Evolutionary conservation across 441 rosid species (phyloP).

Genomic region (Macaranga tanarius): DNA sequence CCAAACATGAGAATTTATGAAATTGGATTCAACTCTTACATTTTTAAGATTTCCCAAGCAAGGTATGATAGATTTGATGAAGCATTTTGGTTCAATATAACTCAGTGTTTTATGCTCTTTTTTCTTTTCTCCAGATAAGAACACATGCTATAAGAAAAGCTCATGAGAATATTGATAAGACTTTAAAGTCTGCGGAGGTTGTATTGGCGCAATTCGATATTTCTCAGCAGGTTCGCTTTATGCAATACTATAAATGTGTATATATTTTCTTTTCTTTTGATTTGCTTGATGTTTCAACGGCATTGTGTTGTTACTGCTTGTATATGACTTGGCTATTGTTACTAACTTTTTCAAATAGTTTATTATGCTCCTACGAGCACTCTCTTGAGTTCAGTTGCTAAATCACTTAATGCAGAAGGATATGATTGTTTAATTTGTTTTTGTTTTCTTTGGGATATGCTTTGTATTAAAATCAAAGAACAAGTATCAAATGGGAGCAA

Average conservation of each 20-base stretch:
- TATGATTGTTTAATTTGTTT: neutral
- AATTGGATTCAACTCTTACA: no score
- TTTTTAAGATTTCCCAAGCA: no score
- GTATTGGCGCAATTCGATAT: constrained; percentile 75
- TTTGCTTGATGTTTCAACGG: no score
- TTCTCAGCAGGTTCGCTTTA: constrained; percentile 68
- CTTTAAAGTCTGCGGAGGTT: constrained; percentile 88
- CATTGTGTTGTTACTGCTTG: no score
- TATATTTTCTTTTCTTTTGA: neutral
- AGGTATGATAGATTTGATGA: no score
- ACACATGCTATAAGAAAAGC: constrained; percentile 95
- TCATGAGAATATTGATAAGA: constrained; percentile 91
- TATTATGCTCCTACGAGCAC: neutral
- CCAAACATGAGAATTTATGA: no score
- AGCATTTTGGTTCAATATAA: neutral
- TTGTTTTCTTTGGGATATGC: neutral
- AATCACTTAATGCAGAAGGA: neutral
- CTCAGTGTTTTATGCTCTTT: neutral
- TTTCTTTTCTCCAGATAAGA: constrained; percentile 55
- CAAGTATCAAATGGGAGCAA: neutral
- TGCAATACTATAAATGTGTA: neutral
- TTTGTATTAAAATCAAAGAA: neutral
- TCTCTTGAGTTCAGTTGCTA: neutral
- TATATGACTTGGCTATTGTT: no score
- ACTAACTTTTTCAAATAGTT: neutral